Conservation (phyloP, 495 filamentous ascomycete species). For the Aspergillus egyptiacus region DNA sequence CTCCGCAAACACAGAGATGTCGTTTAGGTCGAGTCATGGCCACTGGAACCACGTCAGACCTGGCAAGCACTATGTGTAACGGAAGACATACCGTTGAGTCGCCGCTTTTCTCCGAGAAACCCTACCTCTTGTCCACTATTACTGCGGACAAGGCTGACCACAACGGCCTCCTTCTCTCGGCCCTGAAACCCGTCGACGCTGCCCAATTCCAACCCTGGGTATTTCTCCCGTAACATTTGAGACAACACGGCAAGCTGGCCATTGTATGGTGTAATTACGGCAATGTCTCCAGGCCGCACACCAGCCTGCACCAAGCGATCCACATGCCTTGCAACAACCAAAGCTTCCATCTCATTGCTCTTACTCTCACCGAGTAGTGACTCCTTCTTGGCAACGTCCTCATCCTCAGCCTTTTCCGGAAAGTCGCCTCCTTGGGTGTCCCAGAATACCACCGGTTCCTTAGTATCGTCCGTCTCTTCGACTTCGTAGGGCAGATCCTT, state of each 20-base stretch:
- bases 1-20: conserved; percentile 84
- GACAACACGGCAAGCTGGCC: conserved; percentile 80
- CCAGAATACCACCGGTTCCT: conserved; percentile 82
- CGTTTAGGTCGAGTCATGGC: conserved; percentile 93
- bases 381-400: conserved; percentile 45
- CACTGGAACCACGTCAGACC: conserved; percentile 45
- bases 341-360: conserved; percentile 87
- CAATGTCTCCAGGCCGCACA: conserved; percentile 73
- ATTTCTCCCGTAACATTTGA: conserved; percentile 66
- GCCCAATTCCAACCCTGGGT: conserved; percentile 80
- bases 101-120: conserved; percentile 87
- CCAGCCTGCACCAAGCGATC: conserved; percentile 68
- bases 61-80: neutral
- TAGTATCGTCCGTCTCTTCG: conserved; percentile 77
- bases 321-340: conserved; percentile 72
- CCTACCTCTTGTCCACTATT: conserved; percentile 83
- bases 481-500: conserved; percentile 75
- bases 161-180: conserved; percentile 91
- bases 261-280: conserved; percentile 94
- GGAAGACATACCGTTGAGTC: conserved; percentile 68
- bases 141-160: conserved; percentile 85
- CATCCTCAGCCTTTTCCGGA: conserved; percentile 53
- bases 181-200: conserved; percentile 98
- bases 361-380: conserved; percentile 75
- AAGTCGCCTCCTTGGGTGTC: conserved; percentile 96